Conservation (phyloP, 2,329 filamentous ascomycete species). For the Pezizomycotina sp. region DNA sequence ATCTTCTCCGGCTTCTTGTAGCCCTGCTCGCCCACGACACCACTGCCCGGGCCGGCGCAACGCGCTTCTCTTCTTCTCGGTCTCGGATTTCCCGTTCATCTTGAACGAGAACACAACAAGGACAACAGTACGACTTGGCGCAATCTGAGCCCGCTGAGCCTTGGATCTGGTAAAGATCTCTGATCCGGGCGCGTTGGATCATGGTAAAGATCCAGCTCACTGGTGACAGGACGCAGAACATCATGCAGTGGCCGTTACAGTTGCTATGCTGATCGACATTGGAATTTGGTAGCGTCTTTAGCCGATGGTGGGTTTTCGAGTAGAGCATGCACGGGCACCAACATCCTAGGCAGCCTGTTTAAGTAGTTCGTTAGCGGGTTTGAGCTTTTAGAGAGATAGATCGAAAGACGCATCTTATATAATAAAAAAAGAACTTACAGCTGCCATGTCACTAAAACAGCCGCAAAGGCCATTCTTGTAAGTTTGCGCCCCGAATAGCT, state of each 20-base stretch:
- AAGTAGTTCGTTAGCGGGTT: slow-evolving; percentile 4
- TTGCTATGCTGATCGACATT: slow-evolving; percentile 22
- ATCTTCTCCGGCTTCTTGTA: slow-evolving; percentile 24
- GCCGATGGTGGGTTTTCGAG: slow-evolving; percentile 24
- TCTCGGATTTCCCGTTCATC: slow-evolving; percentile 24
- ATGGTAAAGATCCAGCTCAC: slow-evolving; percentile 25
- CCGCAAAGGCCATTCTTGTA: slow-evolving; percentile 24
- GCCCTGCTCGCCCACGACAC: slow-evolving; percentile 22
- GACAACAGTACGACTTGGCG: slow-evolving; percentile 24
- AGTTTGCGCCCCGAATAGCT: slow-evolving; percentile 23
- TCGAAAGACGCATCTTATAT: not conserved
- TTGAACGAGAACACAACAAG: slow-evolving; percentile 23
- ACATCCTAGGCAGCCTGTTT: slow-evolving; percentile 23
- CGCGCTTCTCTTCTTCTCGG: slow-evolving; percentile 23
- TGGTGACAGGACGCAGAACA: slow-evolving; percentile 22
- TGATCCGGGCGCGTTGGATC: slow-evolving; percentile 24
- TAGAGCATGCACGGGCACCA: slow-evolving; percentile 26
- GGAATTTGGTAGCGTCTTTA: slow-evolving; percentile 25
- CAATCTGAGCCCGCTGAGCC: slow-evolving; percentile 23
- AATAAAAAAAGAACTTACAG: slow-evolving; percentile 20
- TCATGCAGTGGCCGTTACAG: slow-evolving; percentile 23
- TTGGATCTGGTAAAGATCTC: slow-evolving; percentile 24
- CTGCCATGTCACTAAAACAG: slow-evolving; percentile 24
- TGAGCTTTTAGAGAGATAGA: not conserved
- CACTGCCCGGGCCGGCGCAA: slow-evolving; percentile 24